Base-by-base conservation (phyloP, 169 alveolate genomes). In the Plasmodium fragile region DNA sequence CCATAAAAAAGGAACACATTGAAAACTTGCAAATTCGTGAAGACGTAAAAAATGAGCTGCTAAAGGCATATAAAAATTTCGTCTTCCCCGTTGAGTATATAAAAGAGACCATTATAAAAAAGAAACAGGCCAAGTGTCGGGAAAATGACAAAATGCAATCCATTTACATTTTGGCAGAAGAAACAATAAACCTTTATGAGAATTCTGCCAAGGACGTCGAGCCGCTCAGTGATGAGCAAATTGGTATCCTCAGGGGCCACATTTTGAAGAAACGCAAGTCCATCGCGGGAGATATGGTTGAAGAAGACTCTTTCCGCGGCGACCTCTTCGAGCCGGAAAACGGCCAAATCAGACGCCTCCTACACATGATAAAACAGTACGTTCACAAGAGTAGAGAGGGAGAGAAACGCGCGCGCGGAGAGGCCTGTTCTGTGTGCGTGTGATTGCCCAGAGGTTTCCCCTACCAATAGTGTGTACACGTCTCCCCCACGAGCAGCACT, bases 161-260 rank as follows among this genome's bases (percentile, higher is more conserved):
- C 28, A 81, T 91, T 10, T 80, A 79, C 39, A 65, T 91, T 25
- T 65, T 91, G 73, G 94, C 92, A 8, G 94, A 91, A 6, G 94
- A 91, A 91, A 91, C 92, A 52, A 91, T 91, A 49, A 81, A 80
- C 34, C 34, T 91, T 11, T 91, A 91, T 81, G 94, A 91, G 73
- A 91, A 91, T 55, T 91, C 94, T 16, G 94, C 94, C 36, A 91
- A 91, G 59, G 80, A 91, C 34, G 94, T 91, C 0, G 84, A 80
- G 41, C 94, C 94, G 1, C 75, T 53, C 39, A 80, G 45, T 11
- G 92, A 91, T 0, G 79, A 91, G 39, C 81, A 91, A 71, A 39
- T 91, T 16, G 80, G 22, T 5, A 1, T 41, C 28, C 34, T 91
- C 32, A 91, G 75, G 45, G 30, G 43, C 7, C 53, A 80, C 25